phyloP scores from a whole-genome alignment of 257 asterid species.

The Oldenlandia corymbosa region DNA sequence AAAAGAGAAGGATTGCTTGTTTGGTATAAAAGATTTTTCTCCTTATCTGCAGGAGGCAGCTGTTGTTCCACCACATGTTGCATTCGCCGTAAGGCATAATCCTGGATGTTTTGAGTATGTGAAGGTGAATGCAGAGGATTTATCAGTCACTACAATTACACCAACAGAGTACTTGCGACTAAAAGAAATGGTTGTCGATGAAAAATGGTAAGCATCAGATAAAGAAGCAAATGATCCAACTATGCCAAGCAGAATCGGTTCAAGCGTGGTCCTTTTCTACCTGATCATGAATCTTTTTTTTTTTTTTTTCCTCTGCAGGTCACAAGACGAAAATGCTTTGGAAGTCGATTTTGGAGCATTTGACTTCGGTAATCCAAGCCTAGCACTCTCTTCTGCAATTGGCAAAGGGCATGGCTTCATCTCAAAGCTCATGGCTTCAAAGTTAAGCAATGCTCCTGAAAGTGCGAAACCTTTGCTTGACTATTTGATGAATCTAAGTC shows the following conservation, averaged over 20 bases:
- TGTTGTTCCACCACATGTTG: slow-evolving; percentile 68
- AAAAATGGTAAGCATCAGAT: slow-evolving; percentile 42
- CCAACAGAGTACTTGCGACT: slow-evolving; percentile 54
- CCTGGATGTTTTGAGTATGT: slow-evolving; percentile 72
- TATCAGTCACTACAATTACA: slow-evolving; percentile 47
- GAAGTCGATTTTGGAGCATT: slow-evolving; percentile 75
- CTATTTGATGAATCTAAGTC: slow-evolving; percentile 55
- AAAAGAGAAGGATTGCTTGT: not conserved
- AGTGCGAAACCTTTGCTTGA: slow-evolving; percentile 54
- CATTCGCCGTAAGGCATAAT: slow-evolving; percentile 59
- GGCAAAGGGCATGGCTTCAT: slow-evolving; percentile 56
- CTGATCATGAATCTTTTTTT: not conserved
- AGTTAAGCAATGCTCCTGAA: slow-evolving; percentile 38
- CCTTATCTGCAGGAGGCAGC: slow-evolving; percentile 61
- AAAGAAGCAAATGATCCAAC: not conserved
- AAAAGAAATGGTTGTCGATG: slow-evolving; percentile 59
- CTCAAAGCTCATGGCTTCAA: slow-evolving; percentile 61
- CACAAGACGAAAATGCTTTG: slow-evolving; percentile 61
- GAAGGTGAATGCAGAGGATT: slow-evolving; percentile 53
- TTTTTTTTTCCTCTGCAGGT: too few species aligned
- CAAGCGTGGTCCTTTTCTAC: too few species aligned
- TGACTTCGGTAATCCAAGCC: slow-evolving; percentile 36
- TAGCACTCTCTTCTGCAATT: slow-evolving; percentile 52
- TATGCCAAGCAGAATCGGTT: not conserved
- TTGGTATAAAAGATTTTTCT: slow-evolving; percentile 1